A percentile compares a stretch with the other conserved stretches of the same genome.
phyloP scores from a whole-genome alignment of 2,329 filamentous ascomycete species.

The Mycosphaerella sp. region DNA sequence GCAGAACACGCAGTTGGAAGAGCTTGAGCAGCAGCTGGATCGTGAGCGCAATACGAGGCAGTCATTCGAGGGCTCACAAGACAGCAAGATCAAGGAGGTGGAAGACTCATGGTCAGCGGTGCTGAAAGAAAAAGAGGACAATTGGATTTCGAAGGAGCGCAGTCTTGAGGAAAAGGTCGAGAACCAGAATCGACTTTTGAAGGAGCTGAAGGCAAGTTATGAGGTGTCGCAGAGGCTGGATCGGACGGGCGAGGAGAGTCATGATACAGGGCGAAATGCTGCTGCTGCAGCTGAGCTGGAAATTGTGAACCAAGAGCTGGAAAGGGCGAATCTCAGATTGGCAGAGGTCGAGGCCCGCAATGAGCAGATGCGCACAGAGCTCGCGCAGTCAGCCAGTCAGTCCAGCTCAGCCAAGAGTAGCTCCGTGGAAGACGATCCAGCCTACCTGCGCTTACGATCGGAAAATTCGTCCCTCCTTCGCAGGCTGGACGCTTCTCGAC shows the following conservation, averaged over 20 bases:
- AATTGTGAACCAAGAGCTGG: constrained; percentile 84
- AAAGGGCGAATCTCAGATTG: constrained; percentile 77
- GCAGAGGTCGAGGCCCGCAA: constrained; percentile 91
- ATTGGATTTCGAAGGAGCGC: constrained; percentile 93
- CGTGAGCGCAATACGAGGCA: constrained; percentile 66
- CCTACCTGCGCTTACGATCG: constrained; percentile 78
- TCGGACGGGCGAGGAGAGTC: constrained; percentile 58
- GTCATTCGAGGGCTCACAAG: constrained; percentile 69
- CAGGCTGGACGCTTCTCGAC: constrained; percentile 74
- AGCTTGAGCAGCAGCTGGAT: constrained; percentile 73
- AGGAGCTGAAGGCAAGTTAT: constrained; percentile 93
- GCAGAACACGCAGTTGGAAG: constrained; percentile 75
- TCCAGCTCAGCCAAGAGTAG: constrained; percentile 54
- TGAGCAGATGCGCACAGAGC: constrained; percentile 82
- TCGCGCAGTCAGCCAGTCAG: constrained; percentile 80
- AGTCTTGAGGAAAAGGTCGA: constrained; percentile 88
- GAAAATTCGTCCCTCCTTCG: constrained; percentile 90
- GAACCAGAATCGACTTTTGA: constrained; percentile 84
- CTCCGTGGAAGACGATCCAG: constrained; percentile 79
- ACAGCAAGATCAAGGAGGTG: constrained; percentile 78
- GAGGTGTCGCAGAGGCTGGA: constrained; percentile 90
- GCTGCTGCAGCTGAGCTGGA: constrained; percentile 87
- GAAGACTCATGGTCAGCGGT: constrained; percentile 87
- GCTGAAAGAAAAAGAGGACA: constrained; percentile 86
- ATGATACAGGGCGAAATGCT: constrained; percentile 51